phyloP scores from a whole-genome alignment of 306 rosid species.

The Citrullus colocynthis region DNA sequence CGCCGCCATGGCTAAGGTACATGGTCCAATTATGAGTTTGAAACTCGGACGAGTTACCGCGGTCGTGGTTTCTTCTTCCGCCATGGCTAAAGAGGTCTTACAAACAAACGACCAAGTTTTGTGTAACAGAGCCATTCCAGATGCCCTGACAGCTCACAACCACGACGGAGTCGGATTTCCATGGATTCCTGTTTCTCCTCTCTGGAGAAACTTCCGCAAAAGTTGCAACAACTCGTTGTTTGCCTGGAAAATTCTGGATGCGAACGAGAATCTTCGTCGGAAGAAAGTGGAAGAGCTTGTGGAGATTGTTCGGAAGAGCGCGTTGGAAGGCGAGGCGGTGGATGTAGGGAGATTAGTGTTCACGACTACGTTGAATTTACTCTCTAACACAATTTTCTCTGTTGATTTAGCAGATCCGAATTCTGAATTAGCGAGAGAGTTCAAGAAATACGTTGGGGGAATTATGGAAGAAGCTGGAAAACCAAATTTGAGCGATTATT shows the following conservation, averaged over 20 bases:
- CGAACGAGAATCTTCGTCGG: constrained; percentile 18
- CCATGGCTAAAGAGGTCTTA: constrained; percentile 18
- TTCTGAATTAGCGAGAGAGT: constrained; percentile 22
- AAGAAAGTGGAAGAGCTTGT: constrained; percentile 15
- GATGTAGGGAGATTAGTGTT: constrained; percentile 21
- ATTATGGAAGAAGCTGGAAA: constrained; percentile 12
- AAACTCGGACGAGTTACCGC: constrained; percentile 24
- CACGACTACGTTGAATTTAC: constrained; percentile 15
- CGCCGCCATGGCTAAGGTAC: constrained; percentile 15
- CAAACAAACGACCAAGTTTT: constrained; percentile 18
- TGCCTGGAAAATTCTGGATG: constrained; percentile 15
- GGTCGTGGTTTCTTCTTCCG: constrained; percentile 20
- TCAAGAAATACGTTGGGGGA: background rate
- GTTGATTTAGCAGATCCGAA: constrained; percentile 23
- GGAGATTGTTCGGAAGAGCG: background rate
- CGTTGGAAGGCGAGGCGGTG: constrained; percentile 15
- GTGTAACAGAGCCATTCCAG: constrained; percentile 20
- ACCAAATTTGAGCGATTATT: constrained; percentile 13
- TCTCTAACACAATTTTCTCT: constrained; percentile 33
- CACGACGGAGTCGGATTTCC: constrained; percentile 11
- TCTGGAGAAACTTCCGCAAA: constrained; percentile 16
- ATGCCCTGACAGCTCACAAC: background rate
- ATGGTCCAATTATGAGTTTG: constrained; percentile 26
- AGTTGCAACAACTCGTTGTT: background rate
- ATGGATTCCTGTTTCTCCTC: constrained; percentile 18